These are phyloP conservation scores for Solidago caesia DNA, from an alignment of 129 eudicot genomes.

Conservation along the genomic window DNA sequence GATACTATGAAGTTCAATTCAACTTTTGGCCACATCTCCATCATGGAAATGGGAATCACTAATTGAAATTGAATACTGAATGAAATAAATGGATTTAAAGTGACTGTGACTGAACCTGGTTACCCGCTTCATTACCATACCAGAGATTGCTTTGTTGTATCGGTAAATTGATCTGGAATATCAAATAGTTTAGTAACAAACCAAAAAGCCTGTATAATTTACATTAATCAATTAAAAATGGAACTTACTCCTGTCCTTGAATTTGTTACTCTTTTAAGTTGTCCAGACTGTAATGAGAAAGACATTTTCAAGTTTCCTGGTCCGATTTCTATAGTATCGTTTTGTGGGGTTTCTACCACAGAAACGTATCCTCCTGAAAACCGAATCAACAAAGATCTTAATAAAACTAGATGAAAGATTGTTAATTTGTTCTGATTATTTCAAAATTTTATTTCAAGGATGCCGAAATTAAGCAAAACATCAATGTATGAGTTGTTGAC, in stretches of 20 bases:
- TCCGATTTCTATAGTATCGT: conserved; percentile 62
- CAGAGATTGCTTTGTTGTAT: conserved; percentile 84
- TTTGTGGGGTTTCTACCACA: conserved; percentile 27
- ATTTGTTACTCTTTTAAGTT: conserved; percentile 59
- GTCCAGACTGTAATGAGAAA: conserved; percentile 73
- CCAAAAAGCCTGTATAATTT: background rate
- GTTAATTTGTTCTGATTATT: conserved; percentile 2
- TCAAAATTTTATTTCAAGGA: background rate
- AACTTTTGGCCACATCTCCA: conserved; percentile 7
- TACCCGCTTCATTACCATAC: conserved; percentile 55
- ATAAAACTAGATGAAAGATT: background rate
- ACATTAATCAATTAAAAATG: background rate
- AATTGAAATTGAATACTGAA: background rate
- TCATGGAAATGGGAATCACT: conserved; percentile 10
- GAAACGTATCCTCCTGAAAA: conserved; percentile 47
- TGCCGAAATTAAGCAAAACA: background rate
- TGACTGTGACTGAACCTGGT: conserved; percentile 42
- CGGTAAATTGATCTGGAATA: conserved; percentile 69
- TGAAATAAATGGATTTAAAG: background rate
- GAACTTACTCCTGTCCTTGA: conserved; percentile 59
- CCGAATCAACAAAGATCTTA: conserved; percentile 12
- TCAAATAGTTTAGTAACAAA: conserved; percentile 5
- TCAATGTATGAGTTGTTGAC: conserved; percentile 2
- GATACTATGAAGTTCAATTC: background rate
- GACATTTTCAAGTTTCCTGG: conserved; percentile 83